Percentiles rank a stretch among this genome's conserved stretches.
phyloP scores from a whole-genome alignment of 2,329 filamentous ascomycete genomes.

The Sclerotinia nivalis region DNA sequence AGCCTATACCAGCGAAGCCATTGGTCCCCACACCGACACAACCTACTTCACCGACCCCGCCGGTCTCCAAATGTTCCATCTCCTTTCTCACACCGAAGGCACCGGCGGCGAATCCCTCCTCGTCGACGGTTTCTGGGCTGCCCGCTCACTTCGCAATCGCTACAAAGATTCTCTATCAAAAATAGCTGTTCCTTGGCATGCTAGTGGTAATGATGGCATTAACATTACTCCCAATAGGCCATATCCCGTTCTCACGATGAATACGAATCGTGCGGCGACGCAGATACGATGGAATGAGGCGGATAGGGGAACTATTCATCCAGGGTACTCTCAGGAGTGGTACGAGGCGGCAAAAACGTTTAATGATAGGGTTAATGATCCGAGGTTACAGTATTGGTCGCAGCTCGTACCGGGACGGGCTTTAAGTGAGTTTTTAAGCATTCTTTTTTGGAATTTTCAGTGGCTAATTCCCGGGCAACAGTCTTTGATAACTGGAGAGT shows the following conservation, averaged over 20 bases:
- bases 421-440: conserved; percentile 58
- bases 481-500: conserved; percentile 98
- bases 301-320: conserved; percentile 65
- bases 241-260: conserved; percentile 64
- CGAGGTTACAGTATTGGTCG: conserved; percentile 72
- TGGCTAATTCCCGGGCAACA: conserved; percentile 39
- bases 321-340: conserved; percentile 52
- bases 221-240: conserved; percentile 70
- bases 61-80: conserved; percentile 88
- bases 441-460: not conserved
- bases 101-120: conserved; percentile 76
- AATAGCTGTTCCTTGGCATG: conserved; percentile 70
- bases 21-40: conserved; percentile 88
- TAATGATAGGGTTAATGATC: conserved; percentile 65
- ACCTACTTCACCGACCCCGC: conserved; percentile 95
- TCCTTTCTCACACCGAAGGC: conserved; percentile 74
- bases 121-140: conserved; percentile 82
- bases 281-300: conserved; percentile 93
- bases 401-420: conserved; percentile 78
- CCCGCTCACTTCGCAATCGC: conserved; percentile 53
- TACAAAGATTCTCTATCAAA: conserved; percentile 60
- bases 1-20: conserved; percentile 74
- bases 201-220: conserved; percentile 83
- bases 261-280: conserved; percentile 36
- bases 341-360: conserved; percentile 78